Evolutionary conservation across 2,329 filamentous ascomycete species (phyloP).

Genomic region (Botrytis tulipae): DNA sequence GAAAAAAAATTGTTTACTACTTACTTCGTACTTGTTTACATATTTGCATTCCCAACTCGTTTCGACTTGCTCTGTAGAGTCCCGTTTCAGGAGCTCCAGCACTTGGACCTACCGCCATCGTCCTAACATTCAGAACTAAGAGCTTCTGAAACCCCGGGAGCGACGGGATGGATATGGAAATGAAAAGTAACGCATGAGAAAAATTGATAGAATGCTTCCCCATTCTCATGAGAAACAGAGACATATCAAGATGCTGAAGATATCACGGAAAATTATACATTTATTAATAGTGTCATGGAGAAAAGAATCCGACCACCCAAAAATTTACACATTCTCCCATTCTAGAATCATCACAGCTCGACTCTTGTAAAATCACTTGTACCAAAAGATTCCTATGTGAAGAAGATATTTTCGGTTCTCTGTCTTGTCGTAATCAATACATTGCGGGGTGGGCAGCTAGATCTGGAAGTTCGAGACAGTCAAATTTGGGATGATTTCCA

Average conservation of each 20-base stretch:
- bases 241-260: neutral
- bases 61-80: neutral
- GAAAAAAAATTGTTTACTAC: neutral
- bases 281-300: neutral
- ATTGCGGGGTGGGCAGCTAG: neutral
- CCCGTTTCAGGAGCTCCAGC: neutral
- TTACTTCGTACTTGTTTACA: neutral
- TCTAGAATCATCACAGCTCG: neutral
- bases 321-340: neutral
- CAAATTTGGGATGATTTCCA: neutral
- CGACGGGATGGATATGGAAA: neutral
- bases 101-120: conserved; percentile 1
- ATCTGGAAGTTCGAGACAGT: conserved; percentile 17
- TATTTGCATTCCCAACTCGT: neutral
- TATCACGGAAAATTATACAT: neutral
- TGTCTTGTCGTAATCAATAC: neutral
- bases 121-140: neutral
- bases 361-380: neutral
- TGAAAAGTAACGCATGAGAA: neutral
- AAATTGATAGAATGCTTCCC: neutral
- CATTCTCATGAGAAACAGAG: neutral
- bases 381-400: neutral
- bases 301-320: neutral
- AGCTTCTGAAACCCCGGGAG: neutral
- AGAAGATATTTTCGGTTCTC: neutral